phyloP scores from a whole-genome alignment of 208 protist genomes.

The Vickermania ingenoplastis region DNA sequence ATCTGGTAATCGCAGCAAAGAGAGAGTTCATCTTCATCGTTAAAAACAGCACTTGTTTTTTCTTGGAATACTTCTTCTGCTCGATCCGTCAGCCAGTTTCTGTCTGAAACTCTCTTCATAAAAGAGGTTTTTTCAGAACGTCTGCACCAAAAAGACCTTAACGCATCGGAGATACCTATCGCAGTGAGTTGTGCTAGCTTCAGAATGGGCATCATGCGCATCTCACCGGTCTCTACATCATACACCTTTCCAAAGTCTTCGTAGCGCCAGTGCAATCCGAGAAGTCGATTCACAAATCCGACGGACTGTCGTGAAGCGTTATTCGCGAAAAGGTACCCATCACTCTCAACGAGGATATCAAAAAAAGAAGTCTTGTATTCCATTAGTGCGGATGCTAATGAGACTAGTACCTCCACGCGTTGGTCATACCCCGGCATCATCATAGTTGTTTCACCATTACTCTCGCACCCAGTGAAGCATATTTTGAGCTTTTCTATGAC shows the following conservation, averaged over 20 bases:
- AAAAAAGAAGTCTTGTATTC: slow-evolving; percentile 34
- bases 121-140: background rate
- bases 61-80: background rate
- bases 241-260: slow-evolving; percentile 25
- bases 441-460: slow-evolving; percentile 44
- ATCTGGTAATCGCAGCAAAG: slow-evolving; percentile 87
- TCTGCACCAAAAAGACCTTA: slow-evolving; percentile 31
- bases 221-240: background rate
- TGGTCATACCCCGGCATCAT: slow-evolving; percentile 62
- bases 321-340: slow-evolving; percentile 37
- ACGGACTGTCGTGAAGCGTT: background rate
- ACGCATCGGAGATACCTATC: slow-evolving; percentile 38
- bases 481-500: slow-evolving; percentile 22
- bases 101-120: background rate
- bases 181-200: slow-evolving; percentile 76
- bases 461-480: slow-evolving; percentile 52
- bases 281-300: slow-evolving; percentile 45
- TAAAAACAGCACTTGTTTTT: slow-evolving; percentile 22
- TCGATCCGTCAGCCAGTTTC: slow-evolving; percentile 12
- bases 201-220: slow-evolving; percentile 36
- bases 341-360: slow-evolving; percentile 24
- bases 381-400: slow-evolving; percentile 19
- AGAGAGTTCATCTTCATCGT: slow-evolving; percentile 33
- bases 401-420: slow-evolving; percentile 52
- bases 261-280: slow-evolving; percentile 57